Evolutionary conservation across 1,139 yeast genomes (phyloP).

Genomic region (Komagataea norvegica): DNA sequence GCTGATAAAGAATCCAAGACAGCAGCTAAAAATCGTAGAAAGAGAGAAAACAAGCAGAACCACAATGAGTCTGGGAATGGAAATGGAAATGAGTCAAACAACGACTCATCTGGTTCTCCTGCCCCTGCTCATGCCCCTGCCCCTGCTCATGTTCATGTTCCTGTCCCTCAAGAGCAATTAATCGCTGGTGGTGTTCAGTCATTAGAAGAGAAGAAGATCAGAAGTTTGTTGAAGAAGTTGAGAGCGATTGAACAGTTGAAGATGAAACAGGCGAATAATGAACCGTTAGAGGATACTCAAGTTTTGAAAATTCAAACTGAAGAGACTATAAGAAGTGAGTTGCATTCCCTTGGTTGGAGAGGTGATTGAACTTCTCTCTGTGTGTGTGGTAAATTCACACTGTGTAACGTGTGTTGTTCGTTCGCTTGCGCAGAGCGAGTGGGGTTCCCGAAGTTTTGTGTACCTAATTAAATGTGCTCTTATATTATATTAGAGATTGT

Average conservation of each 20-base stretch:
- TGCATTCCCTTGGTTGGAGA: conserved; percentile 69
- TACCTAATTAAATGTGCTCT: no score
- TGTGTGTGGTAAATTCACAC: no score
- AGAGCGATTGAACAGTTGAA: conserved; percentile 91
- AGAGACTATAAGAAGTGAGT: conserved; percentile 68
- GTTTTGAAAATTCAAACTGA: conserved; percentile 85
- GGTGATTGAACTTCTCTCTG: conserved; percentile 18
- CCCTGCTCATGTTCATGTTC: conserved; percentile 20
- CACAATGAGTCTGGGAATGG: no score
- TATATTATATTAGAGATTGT: no score
- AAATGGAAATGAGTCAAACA: no score
- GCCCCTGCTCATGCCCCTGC: conserved; percentile 24
- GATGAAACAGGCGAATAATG: conserved; percentile 79
- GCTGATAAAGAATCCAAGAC: conserved; percentile 41
- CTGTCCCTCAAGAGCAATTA: conserved; percentile 25
- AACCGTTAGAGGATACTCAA: conserved; percentile 88
- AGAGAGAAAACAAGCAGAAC: conserved; percentile 62
- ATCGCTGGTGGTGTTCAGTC: conserved; percentile 62
- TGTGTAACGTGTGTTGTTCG: no score
- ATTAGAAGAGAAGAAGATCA: conserved; percentile 84
- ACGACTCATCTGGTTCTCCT: no score
- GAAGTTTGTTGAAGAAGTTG: conserved; percentile 85
- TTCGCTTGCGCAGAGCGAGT: no score
- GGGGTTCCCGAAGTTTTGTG: no score
- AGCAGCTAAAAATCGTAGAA: conserved; percentile 73